Conservation (phyloP, 169 alveolate genomes). For the Babesia microti region DNA sequence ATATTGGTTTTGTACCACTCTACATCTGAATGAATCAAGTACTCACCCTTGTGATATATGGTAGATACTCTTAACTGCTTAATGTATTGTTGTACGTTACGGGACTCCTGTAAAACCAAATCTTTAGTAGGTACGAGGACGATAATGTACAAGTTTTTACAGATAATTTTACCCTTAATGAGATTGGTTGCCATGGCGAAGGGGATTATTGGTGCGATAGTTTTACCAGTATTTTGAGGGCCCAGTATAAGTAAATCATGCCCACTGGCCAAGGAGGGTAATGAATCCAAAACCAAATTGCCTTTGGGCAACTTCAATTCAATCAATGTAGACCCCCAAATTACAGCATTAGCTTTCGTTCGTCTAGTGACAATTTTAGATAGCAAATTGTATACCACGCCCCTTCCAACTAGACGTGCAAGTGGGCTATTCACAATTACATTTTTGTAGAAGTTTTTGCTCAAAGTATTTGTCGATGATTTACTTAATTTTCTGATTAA, state of each 20-base stretch:
- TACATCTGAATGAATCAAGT: no score
- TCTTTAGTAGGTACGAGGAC: constrained; percentile 42
- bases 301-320: constrained; percentile 32
- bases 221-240: constrained; percentile 31
- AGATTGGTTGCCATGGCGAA: not conserved
- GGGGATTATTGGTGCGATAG: not conserved
- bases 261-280: constrained; percentile 45
- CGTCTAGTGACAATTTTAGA: no score
- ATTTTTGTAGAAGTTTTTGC: no score
- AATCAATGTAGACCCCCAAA: constrained; percentile 45
- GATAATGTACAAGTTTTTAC: constrained; percentile 3
- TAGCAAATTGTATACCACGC: no score
- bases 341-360: constrained; percentile 29
- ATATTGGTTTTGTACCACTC: no score
- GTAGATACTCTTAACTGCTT: no score
- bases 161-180: constrained; percentile 1
- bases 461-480: no score
- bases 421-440: no score
- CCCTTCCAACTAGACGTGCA: no score
- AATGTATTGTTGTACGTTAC: no score
- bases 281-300: constrained; percentile 9
- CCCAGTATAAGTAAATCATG: constrained; percentile 31
- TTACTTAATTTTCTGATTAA: no score
- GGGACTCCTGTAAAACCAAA: constrained; percentile 20
- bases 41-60: no score